Evolutionary conservation across 148 eudicot species (phyloP), one percentile per base, ranked within the genome.

Genomic region (Rhododendron simsii): DNA sequence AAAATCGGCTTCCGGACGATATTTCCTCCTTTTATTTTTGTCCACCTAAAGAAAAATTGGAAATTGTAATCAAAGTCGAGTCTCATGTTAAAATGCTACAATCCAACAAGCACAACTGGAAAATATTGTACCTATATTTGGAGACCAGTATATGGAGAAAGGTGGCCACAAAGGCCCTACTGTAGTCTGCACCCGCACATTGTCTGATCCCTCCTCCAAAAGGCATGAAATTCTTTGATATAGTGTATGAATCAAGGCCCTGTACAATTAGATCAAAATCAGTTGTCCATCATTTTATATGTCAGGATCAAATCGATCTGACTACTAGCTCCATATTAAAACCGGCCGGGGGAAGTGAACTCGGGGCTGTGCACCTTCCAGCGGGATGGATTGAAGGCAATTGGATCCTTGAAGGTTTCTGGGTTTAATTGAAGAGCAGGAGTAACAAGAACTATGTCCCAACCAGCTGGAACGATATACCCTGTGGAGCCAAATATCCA

Each of bases 141-240:
- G 78, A 15, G n/a, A 75, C n/a, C 79, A 75, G 48, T 0, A 37
- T 47, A 37, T 75, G 79, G 48, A 75, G 79, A 75, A 75, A 75
- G 26, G 78, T 75, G 78, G 78, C 45, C 18, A 35, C 78, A 44
- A 77, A 77, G 26, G 53, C 51, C 51, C 50, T 77, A 20, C 26
- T 21, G 4, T 77, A 77, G 15, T 77, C 80, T 21, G 80, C 80
- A 39, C 80, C 80, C 2, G 80, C 80, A 41, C 80, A 77, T 44
- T 80, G 61, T 50, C 82, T 80, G 47, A 80, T 48, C 37, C 82
- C 82, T 48, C 82, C 82, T 26, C 82, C 82, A 48, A 80, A 80
- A 26, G 82, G 82, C 82, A 80, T 80, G 35, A 80, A 80, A 50
- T 48, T 80, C 82, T 80, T 80, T n/a, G 82, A 47, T 12, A 80